Conservation (phyloP, 495 filamentous ascomycete genomes). For the Tuber aestivum region DNA sequence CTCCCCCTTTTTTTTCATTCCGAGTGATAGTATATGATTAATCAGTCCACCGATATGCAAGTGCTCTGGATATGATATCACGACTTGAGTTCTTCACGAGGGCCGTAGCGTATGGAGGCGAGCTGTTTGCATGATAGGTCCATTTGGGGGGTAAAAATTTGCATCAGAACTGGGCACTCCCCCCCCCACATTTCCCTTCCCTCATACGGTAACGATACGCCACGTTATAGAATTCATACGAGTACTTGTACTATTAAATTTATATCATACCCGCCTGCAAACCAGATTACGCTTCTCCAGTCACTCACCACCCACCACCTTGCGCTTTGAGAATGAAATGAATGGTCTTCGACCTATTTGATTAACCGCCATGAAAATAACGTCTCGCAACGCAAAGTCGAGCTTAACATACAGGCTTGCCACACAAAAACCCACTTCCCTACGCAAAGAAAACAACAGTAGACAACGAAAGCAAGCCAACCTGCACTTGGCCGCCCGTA, state of each 20-base stretch:
- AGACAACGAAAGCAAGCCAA: constrained; percentile 33
- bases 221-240: not conserved
- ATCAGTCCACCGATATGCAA: not conserved
- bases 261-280: too few relatives aligned
- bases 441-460: constrained; percentile 21
- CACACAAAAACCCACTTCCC: not conserved
- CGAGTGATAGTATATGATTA: not conserved
- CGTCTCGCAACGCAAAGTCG: not conserved
- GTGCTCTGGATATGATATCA: not conserved
- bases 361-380: not conserved
- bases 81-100: not conserved
- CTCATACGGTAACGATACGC: not conserved
- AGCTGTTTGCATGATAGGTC: too few relatives aligned
- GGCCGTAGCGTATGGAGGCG: not conserved
- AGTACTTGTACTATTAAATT: too few relatives aligned
- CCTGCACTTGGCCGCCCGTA: constrained; percentile 32
- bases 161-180: not conserved
- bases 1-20: too few relatives aligned
- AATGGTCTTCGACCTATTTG: not conserved
- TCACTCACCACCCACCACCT: not conserved
- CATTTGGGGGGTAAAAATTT: too few relatives aligned
- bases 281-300: not conserved
- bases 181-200: not conserved
- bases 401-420: not conserved
- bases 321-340: not conserved